Conservation (phyloP, 345 rosid genomes). For the Camelina sativa region DNA sequence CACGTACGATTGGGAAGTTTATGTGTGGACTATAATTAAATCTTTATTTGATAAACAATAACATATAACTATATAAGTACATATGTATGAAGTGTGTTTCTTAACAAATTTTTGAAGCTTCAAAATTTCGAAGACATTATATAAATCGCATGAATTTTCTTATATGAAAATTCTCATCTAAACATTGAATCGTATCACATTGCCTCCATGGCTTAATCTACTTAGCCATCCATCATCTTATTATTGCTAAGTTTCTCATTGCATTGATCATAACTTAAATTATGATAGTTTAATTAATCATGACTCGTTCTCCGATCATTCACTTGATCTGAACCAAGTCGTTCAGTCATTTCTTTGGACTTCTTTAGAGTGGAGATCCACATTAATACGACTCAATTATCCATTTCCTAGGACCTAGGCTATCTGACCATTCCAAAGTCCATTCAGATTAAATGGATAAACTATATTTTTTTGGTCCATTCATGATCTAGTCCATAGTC, state of each 20-base stretch:
- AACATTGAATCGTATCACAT: no score
- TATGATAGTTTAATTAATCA: neutral
- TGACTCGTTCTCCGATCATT: neutral
- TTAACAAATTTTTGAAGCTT: neutral
- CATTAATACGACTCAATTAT: neutral
- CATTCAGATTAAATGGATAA: neutral
- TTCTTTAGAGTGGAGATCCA: neutral
- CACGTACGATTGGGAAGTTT: no score
- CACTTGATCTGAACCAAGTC: neutral
- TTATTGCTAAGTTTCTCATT: neutral
- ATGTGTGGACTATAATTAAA: neutral
- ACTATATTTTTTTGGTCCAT: neutral
- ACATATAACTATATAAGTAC: no score
- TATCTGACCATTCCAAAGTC: neutral
- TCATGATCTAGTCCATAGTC: neutral
- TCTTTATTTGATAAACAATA: no score
- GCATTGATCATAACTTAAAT: neutral
- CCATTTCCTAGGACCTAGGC: neutral
- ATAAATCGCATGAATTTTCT: neutral
- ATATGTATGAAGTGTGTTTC: neutral
- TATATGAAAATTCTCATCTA: no score
- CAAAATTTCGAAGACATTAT: neutral
- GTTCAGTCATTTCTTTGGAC: neutral
- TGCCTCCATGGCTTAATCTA: no score
- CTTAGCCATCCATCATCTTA: no score